Evolutionary conservation across 169 alveolate species (phyloP).

Genomic region (Plasmodium falciparum): DNA sequence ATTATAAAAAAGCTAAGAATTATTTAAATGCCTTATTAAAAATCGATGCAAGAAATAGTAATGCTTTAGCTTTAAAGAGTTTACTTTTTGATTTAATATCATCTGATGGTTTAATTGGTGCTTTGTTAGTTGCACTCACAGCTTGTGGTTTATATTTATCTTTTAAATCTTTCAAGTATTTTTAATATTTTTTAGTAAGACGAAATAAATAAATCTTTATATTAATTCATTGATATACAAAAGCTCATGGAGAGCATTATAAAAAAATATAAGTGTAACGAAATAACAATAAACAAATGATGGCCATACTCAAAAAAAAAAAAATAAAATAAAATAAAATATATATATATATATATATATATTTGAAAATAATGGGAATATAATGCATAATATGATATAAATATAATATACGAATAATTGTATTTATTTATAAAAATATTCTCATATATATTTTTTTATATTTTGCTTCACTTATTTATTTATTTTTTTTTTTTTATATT

Average conservation of each 20-base stretch:
- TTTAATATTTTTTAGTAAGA: slow-evolving; percentile 21
- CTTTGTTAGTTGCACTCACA: slow-evolving; percentile 47
- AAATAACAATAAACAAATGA: no score
- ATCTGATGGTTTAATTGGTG: slow-evolving; percentile 39
- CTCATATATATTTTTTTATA: neutral
- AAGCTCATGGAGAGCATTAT: no score
- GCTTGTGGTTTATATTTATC: slow-evolving; percentile 55
- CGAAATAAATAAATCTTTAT: neutral
- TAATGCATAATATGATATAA: slow-evolving; percentile 33
- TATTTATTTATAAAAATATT: neutral
- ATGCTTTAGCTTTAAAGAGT: slow-evolving; percentile 50
- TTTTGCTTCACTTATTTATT: neutral
- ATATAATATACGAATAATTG: neutral
- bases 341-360: no score
- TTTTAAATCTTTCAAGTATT: slow-evolving; percentile 72
- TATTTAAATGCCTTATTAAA: slow-evolving; percentile 82
- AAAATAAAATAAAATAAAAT: slow-evolving; percentile 18
- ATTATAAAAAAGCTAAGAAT: slow-evolving; percentile 81
- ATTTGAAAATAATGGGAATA: no score
- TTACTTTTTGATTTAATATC: slow-evolving; percentile 55
- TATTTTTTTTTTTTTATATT: slow-evolving; percentile 40
- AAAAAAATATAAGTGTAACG: no score
- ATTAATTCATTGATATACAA: neutral
- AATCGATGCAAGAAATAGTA: slow-evolving; percentile 76
- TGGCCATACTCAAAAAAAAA: neutral